Evolutionary conservation across 2,329 filamentous ascomycete genomes (phyloP).

Genomic region (Blumeriella jaapii): DNA sequence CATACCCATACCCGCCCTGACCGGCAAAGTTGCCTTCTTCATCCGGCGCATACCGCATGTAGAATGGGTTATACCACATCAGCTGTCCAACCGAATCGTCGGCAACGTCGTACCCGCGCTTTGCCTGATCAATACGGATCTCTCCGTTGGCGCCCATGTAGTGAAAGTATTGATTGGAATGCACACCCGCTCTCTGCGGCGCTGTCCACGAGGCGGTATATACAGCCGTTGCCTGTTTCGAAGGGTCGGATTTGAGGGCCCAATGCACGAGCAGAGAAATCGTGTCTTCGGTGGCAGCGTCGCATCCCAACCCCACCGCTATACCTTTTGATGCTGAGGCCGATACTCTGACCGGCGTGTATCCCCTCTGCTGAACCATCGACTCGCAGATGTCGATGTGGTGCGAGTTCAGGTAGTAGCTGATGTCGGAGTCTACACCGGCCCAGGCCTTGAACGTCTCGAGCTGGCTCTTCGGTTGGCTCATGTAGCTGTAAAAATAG

Average conservation of each 20-base stretch:
- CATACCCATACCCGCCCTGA: conserved; percentile 84
- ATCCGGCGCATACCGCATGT: conserved; percentile 89
- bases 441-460: conserved; percentile 36
- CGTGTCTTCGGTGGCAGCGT: conserved; percentile 76
- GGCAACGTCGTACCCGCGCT: conserved; percentile 90
- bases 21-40: conserved; percentile 91
- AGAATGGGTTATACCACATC: conserved; percentile 88
- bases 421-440: conserved; percentile 83
- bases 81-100: conserved; percentile 61
- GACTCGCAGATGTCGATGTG: conserved; percentile 88
- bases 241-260: conserved; percentile 58
- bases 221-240: conserved; percentile 70
- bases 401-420: conserved; percentile 92
- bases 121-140: conserved; percentile 83
- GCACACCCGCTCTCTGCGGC: conserved; percentile 84
- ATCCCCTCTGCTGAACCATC: conserved; percentile 67
- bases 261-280: conserved; percentile 86
- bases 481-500: conserved; percentile 83
- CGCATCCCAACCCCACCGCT: conserved; percentile 68
- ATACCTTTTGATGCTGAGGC: conserved; percentile 69
- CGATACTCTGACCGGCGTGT: conserved; percentile 66
- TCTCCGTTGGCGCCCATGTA: conserved; percentile 79
- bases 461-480: conserved; percentile 23
- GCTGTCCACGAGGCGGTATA: conserved; percentile 95
- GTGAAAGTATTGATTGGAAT: conserved; percentile 95